A percentile compares a stretch with the other conserved stretches of the same genome.
Conservation (phyloP, 495 filamentous ascomycete genomes). For the Aspergillus sparsus region DNA sequence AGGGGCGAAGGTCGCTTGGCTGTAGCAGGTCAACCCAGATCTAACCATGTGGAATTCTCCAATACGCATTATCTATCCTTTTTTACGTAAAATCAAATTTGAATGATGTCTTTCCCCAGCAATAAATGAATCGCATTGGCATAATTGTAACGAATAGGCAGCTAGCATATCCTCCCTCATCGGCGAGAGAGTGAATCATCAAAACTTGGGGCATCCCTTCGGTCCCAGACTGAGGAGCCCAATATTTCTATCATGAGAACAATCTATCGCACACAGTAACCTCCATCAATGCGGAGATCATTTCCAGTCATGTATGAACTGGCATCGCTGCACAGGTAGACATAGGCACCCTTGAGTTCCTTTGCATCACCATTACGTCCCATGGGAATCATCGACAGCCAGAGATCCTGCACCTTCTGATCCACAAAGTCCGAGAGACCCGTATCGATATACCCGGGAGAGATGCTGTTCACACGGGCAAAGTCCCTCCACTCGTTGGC, state of each 20-base stretch:
- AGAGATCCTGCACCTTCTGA: constrained; percentile 67
- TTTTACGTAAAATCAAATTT: too few species aligned
- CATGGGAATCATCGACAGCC: constrained; percentile 75
- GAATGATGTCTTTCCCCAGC: too few species aligned
- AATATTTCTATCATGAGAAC: not conserved
- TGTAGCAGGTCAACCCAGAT: too few species aligned
- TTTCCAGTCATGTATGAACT: constrained; percentile 81
- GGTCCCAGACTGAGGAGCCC: too few species aligned
- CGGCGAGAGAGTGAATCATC: too few species aligned
- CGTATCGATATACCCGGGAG: constrained; percentile 78
- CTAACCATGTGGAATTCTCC: too few species aligned
- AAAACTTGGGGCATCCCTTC: too few species aligned
- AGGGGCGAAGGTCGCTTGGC: too few species aligned
- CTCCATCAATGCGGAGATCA: constrained; percentile 77
- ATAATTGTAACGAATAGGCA: too few species aligned
- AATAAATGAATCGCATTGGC: too few species aligned
- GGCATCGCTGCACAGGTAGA: constrained; percentile 74
- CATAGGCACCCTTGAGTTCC: constrained; percentile 83
- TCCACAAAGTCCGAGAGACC: constrained; percentile 75
- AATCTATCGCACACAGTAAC: constrained; percentile 47
- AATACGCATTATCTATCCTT: too few species aligned
- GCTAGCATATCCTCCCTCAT: too few species aligned
- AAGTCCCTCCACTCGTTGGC: constrained; percentile 81
- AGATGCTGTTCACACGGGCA: constrained; percentile 72
- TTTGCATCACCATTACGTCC: constrained; percentile 72